Evolutionary conservation across 1,284 basidiomycete genomes (phyloP), one percentile per base, ranked within the genome.

Genomic region (Schizophyllum commune): DNA sequence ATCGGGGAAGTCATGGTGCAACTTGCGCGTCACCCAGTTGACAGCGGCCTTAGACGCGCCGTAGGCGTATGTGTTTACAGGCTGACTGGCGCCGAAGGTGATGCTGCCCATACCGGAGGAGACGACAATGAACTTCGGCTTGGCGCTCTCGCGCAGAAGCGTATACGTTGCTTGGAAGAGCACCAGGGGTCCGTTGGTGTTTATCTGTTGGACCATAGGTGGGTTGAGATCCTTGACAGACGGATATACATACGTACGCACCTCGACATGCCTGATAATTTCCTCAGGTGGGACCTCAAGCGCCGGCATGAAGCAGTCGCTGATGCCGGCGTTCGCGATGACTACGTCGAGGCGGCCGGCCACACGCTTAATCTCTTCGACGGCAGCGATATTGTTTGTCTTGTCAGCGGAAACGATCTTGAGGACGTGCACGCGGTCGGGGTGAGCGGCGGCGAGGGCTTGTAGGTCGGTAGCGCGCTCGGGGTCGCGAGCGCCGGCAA

Each of bases 141-240:
- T 13, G 13, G 60, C 55, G 13, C 47, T 52, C 9, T 55, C 60
- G 27, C 56, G 60, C 4, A 60, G 60, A 7, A 60, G 56, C 20
- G 22, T 32, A 27, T 60, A 51, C 11, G 60, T 56, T 7, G 60
- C 60, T 34, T 60, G 60, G 51, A 57, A 60, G n/a, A 60, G 56
- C 9, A 52, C 55, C 8, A 60, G 27, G 6, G 32, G 20, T 5
- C 60, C 60, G 55, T 57, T 51, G 17, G 60, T 57, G 56, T 60
- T 60, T 6, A 57, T 55, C 32, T 60, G 39, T 17, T 27, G 27
- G 27, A 27, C 27, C 27, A 27, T 2, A 27, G 27, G 27, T 5
- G 27, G 5, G 27, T 27, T 27, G 27, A 27, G 27, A 27, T 27
- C 5, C 5, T 27, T 27, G 3, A 27, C 5, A 27, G 2, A 5